Percentiles rank a stretch among this genome's conserved stretches.
phyloP scores from a whole-genome alignment of 306 rosid species.

The Ormosia emarginata region DNA sequence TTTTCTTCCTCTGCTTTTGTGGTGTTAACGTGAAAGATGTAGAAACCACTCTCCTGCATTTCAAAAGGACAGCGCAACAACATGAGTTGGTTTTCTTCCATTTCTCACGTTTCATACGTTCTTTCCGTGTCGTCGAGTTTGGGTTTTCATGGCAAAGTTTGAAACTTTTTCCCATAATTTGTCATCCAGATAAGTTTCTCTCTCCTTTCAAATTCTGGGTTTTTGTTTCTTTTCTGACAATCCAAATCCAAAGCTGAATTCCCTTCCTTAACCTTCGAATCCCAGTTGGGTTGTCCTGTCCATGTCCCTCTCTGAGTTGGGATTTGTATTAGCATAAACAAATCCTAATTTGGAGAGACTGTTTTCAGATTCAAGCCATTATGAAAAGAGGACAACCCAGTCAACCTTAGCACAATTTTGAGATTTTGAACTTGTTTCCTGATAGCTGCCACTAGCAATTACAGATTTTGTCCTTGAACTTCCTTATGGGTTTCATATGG shows the following conservation, averaged over 20 bases:
- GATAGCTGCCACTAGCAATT: background rate
- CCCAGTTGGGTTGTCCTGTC: conserved; percentile 20
- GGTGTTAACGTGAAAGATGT: conserved; percentile 66
- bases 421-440: conserved; percentile 23
- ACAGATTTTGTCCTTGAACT: background rate
- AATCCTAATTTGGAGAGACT: conserved; percentile 45
- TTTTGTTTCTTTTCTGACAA: background rate
- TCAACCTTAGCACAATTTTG: background rate
- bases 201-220: conserved; percentile 1
- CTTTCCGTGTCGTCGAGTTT: conserved; percentile 15
- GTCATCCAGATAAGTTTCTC: conserved; percentile 47
- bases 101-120: conserved; percentile 22
- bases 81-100: conserved; percentile 20
- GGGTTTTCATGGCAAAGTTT: conserved; percentile 29
- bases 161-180: conserved; percentile 23
- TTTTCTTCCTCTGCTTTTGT: conserved; percentile 28
- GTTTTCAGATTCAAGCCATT: conserved; percentile 8
- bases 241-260: background rate
- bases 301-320: conserved; percentile 42
- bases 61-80: conserved; percentile 28
- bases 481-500: background rate
- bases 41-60: conserved; percentile 26
- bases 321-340: conserved; percentile 31
- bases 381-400: background rate
- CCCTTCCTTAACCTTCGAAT: conserved; percentile 12